Evolutionary conservation across 805 yeast genomes (phyloP).

Genomic region (Spathaspora passalidarum): DNA sequence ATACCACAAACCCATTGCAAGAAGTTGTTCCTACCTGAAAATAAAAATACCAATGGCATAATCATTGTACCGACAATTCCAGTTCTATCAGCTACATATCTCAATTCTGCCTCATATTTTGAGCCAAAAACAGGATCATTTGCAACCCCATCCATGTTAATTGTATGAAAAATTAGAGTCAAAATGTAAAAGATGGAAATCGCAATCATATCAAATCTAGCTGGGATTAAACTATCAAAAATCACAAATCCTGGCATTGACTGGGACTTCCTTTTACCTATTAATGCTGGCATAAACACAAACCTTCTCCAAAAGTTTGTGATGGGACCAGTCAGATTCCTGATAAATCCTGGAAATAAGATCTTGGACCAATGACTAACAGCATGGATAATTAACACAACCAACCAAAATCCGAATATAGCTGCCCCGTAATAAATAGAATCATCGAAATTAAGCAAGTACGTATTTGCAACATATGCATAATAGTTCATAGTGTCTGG

Average conservation of each 20-base stretch:
- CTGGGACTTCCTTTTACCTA: slow-evolving; percentile 24
- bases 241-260: slow-evolving; percentile 19
- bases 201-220: slow-evolving; percentile 35
- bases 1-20: slow-evolving; percentile 37
- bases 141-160: slow-evolving; percentile 19
- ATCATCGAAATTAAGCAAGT: slow-evolving; percentile 38
- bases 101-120: slow-evolving; percentile 31
- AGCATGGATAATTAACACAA: slow-evolving; percentile 22
- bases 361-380: slow-evolving; percentile 32
- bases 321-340: slow-evolving; percentile 23
- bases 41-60: slow-evolving; percentile 31
- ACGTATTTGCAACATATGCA: slow-evolving; percentile 24
- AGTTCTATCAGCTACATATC: slow-evolving; percentile 41
- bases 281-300: slow-evolving; percentile 38
- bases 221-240: slow-evolving; percentile 35
- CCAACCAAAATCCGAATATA: slow-evolving; percentile 30
- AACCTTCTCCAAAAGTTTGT: slow-evolving; percentile 30
- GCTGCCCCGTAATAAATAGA: slow-evolving; percentile 44
- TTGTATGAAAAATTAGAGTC: slow-evolving; percentile 20
- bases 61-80: slow-evolving; percentile 26
- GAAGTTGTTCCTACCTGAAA: slow-evolving; percentile 35
- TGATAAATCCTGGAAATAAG: slow-evolving; percentile 17
- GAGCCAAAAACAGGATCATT: slow-evolving; percentile 35
- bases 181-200: slow-evolving; percentile 26
- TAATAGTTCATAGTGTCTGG: slow-evolving; percentile 11